Conservation (phyloP, 2,329 filamentous ascomycete genomes). For the Gremmenia infestans region DNA sequence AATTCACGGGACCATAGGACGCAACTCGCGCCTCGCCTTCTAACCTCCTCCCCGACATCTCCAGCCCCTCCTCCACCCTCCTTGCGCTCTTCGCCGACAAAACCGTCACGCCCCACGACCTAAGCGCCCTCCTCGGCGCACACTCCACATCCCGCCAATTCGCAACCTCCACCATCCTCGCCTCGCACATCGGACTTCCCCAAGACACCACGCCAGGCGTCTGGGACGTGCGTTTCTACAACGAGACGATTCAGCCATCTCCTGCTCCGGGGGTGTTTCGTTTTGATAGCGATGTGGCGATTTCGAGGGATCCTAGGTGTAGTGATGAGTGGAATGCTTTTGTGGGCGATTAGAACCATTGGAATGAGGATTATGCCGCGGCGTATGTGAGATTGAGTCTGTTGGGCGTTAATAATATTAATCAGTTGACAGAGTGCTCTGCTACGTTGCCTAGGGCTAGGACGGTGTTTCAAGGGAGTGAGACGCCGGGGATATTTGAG, state of each 20-base stretch:
- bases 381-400: too few species aligned
- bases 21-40: constrained; percentile 1
- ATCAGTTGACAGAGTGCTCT: too few species aligned
- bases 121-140: constrained; percentile 36
- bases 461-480: too few species aligned
- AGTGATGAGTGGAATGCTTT: too few species aligned
- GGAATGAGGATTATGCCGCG: too few species aligned
- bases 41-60: constrained; percentile 3
- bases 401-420: too few species aligned
- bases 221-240: constrained; percentile 35
- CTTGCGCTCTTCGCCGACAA: constrained; percentile 33
- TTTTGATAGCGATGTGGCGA: too few species aligned
- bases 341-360: too few species aligned
- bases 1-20: neutral
- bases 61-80: constrained; percentile 8
- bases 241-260: constrained; percentile 24
- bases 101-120: constrained; percentile 33
- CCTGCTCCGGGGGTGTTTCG: too few species aligned
- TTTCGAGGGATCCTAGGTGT: too few species aligned
- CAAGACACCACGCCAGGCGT: constrained; percentile 33
- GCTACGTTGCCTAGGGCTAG: too few species aligned
- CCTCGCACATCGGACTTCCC: constrained; percentile 14
- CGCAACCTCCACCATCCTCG: constrained; percentile 21
- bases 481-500: too few species aligned
- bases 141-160: constrained; percentile 33